Evolutionary conservation across 768 basidiomycete species (phyloP).

Genomic region (Russula earlei): DNA sequence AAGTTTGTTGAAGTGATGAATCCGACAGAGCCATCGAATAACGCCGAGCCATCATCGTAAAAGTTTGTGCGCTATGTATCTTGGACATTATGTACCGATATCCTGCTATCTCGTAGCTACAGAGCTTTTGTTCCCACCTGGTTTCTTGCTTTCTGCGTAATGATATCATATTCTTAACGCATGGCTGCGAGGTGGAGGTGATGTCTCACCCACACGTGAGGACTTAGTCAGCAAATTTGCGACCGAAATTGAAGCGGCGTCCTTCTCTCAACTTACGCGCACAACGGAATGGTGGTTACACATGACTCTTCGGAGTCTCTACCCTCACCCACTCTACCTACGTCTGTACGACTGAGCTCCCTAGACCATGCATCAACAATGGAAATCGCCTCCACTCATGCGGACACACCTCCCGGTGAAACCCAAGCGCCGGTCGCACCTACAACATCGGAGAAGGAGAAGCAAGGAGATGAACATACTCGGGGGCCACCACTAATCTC

Average conservation of each 20-base stretch:
- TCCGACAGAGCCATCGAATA: conserved; percentile 38
- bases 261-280: not conserved
- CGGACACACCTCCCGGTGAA: not conserved
- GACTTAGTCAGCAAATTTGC: conserved; percentile 1
- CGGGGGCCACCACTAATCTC: not conserved
- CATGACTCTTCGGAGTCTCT: not conserved
- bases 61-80: conserved; percentile 11
- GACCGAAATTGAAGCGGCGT: not conserved
- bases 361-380: not conserved
- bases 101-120: conserved; percentile 6
- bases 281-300: conserved; percentile 2
- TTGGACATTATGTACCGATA: conserved; percentile 18
- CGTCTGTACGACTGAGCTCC: not conserved
- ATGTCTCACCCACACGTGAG: not conserved
- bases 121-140: not conserved
- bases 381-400: not conserved
- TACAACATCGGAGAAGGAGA: conserved; percentile 4
- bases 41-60: conserved; percentile 26
- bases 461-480: not conserved
- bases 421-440: not conserved
- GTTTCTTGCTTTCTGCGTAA: conserved; percentile 7
- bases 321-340: not conserved
- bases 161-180: not conserved
- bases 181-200: too few species aligned
- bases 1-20: conserved; percentile 47